Evolutionary conservation across 306 rosid genomes (phyloP).

Genomic region (Vigna radiata): DNA sequence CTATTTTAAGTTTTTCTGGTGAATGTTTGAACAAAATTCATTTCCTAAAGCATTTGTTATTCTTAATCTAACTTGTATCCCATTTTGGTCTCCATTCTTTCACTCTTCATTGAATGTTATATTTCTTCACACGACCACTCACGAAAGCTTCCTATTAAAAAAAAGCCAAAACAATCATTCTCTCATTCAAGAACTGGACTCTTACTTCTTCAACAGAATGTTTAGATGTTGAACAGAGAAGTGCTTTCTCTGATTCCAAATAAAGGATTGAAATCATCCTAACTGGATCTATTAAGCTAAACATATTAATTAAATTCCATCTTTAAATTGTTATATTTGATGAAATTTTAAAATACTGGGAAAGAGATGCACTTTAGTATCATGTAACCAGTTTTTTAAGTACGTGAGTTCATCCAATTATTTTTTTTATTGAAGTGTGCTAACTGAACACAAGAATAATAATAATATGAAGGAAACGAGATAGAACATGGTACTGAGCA

Average conservation of each 20-base stretch:
- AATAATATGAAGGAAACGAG: not conserved
- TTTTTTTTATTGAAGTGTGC: not conserved
- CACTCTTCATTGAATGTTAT: not conserved
- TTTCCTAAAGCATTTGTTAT: too few species aligned
- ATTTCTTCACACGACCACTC: too few species aligned
- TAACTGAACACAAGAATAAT: not conserved
- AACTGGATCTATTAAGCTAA: too few species aligned
- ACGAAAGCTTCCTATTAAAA: too few species aligned
- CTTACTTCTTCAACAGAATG: too few species aligned
- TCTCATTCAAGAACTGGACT: too few species aligned
- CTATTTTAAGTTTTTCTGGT: not conserved
- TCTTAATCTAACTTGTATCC: too few species aligned
- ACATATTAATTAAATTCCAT: not conserved
- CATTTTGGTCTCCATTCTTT: not conserved
- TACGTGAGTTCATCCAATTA: too few species aligned
- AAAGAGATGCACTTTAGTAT: not conserved
- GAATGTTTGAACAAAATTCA: not conserved
- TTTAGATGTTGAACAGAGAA: too few species aligned
- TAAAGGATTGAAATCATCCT: not conserved
- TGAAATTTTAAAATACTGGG: not conserved
- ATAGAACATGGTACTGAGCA: not conserved
- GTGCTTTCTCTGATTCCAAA: not conserved
- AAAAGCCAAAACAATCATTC: too few species aligned
- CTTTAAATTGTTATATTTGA: not conserved
- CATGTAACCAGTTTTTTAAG: not conserved